Base-by-base conservation (phyloP, 495 filamentous ascomycete species). In the Neurospora discreta region DNA sequence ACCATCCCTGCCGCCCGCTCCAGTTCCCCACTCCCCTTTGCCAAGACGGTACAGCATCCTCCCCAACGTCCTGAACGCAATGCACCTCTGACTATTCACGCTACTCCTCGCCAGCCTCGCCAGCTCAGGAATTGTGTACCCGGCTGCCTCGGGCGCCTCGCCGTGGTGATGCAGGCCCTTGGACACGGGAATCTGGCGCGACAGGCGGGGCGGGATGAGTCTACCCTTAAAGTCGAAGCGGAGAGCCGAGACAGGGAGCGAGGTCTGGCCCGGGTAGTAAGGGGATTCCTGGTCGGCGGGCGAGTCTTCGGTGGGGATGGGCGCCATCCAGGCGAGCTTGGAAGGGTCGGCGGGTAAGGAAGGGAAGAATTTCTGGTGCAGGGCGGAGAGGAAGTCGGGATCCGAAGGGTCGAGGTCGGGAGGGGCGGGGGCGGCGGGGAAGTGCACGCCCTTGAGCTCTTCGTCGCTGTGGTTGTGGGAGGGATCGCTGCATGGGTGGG, bases 281-380 rank as follows among this genome's bases (percentile, higher is more conserved):
- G 91, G 86, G 1, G 89, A 90, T 69, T 87, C 87, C 78, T 87
- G 82, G 74, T 91, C 89, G 72, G 87, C 84, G 71, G 81, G 65
- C 9, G 85, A 86, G 74, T 87, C 83, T 38, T 84, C 77, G 3
- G 88, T 84, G 11, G 89, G 86, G 42, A 91, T 77, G 16, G 91
- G 89, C 43, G 89, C 87, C 87, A 98, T 94, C 95, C 95, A 99
- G 23, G 93, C 91, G 4, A 99, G 86, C 15, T 91, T 89, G 36
- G 91, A 89, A 0, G 95, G 94, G 81, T 98, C 93, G 67, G 92
- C 85, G 16, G 95, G 87, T 3, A 97, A 90, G 71, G 87, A 84
- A 23, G 95, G 95, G 85, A 97, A 99, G 86, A 95, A 99, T 80
- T 95, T 97, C 1, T 87, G 79, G 84, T 97, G 94, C 11, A 99